phyloP scores from a whole-genome alignment of 768 basidiomycete genomes.

The Tulasnella sp. region DNA sequence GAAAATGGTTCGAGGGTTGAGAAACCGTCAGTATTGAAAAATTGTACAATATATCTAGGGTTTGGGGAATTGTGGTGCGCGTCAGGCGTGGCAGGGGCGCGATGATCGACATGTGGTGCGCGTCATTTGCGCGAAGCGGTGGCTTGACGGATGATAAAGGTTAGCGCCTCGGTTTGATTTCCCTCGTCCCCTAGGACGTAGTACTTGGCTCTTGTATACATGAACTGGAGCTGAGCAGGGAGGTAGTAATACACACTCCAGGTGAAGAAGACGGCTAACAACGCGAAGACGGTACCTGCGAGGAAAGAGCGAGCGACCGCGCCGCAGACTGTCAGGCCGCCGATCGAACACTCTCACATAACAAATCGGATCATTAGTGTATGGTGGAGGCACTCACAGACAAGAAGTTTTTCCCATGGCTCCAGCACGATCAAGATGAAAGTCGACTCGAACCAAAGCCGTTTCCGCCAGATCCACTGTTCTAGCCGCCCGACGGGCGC shows the following conservation, averaged over 20 bases:
- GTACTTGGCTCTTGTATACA: conserved; percentile 2
- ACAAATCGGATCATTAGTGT: neutral
- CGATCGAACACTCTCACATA: neutral
- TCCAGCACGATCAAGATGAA: conserved; percentile 59
- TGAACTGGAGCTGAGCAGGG: neutral
- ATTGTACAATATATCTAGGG: neutral
- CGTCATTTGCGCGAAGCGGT: neutral
- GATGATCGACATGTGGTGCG: neutral
- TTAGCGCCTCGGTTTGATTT: neutral
- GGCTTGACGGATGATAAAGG: neutral
- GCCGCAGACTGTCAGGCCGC: neutral
- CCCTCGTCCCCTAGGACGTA: conserved; percentile 7
- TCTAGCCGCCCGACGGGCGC: neutral
- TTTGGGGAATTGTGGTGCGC: neutral
- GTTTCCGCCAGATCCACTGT: conserved; percentile 47
- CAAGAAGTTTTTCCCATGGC: conserved; percentile 62
- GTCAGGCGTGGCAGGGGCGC: neutral
- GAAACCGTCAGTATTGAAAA: neutral
- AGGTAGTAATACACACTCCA: conserved; percentile 7
- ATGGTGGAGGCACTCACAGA: conserved; percentile 45
- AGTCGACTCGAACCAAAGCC: conserved; percentile 55
- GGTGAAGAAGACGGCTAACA: neutral
- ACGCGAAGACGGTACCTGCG: neutral
- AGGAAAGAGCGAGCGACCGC: neutral
- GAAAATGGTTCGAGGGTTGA: neutral